Evolutionary conservation across 306 rosid species (phyloP), one percentile per base, ranked within the genome.

Genomic region (Gynostemma pentaphyllum): DNA sequence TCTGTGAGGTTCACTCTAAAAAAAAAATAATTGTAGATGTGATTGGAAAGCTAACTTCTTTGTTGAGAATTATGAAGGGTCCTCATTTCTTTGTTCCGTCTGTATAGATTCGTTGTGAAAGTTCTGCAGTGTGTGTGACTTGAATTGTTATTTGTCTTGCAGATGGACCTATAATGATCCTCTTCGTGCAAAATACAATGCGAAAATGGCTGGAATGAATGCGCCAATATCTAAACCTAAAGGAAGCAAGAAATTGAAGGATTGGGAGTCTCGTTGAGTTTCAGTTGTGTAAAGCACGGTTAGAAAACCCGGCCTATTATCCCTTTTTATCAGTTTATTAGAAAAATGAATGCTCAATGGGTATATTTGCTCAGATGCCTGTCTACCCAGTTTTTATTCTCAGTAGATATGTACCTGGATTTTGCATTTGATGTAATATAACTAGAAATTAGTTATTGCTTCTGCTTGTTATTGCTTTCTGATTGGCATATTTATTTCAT

Each of bases 121-220:
- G 30, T 34, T 27, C 44, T 47, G 19, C 19, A 19, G n/a, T 5
- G 13, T 48, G 23, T 29, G 7, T 45, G 23, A 54, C 9, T 23
- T 22, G 14, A 27, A 16, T 37, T 29, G 22, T 21, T 62, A 9
- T 23, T 27, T 74, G 75, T 15, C 18, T 15, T 83, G 73, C 89
- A 91, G 98, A 52, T 92, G 98, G 98, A 92, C 96, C 14, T 86
- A 88, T 83, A 92, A 88, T 18, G 98, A 92, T 68, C 95, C 98
- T 69, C 98, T 92, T 51, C 96, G 96, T 11, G 90, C 90, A 9
- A 92, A 92, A 79, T 92, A 92, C 71, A 84, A 84, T 21, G 90
- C 83, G 14, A 92, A 84, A 79, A 92, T 92, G 98, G 98, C 96
- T 8, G 98, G 95, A 51, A 76, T 92, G 85, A 81, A 92, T 19